Percentiles rank a stretch among this genome's conserved stretches.
Conservation (phyloP, 192 early-diverging fungal species). For the Entrophospora sp. region DNA sequence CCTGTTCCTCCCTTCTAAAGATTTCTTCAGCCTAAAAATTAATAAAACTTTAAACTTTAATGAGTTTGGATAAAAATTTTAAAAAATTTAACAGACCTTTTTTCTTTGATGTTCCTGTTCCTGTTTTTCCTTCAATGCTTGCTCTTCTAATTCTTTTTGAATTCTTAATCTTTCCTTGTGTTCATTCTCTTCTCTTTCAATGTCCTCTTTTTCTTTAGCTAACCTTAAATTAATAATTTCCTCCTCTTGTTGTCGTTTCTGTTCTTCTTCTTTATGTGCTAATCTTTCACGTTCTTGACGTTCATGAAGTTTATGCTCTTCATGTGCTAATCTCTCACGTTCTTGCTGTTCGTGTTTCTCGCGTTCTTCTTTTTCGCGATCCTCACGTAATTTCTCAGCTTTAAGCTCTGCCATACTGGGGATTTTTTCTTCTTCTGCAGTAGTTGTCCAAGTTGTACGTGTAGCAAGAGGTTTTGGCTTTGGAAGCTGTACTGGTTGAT, state of each 20-base stretch:
- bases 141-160: conserved; percentile 31
- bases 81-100: conserved; percentile 6
- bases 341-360: conserved; percentile 28
- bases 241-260: conserved; percentile 21
- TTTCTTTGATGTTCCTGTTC: conserved; percentile 23
- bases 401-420: conserved; percentile 21
- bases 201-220: conserved; percentile 1
- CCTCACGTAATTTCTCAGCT: conserved; percentile 27
- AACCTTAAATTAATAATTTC: no score
- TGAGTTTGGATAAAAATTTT: no score
- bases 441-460: conserved; percentile 19
- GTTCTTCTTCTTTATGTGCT: conserved; percentile 30
- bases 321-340: conserved; percentile 29
- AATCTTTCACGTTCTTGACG: conserved; percentile 27
- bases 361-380: conserved; percentile 23
- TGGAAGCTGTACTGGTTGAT: conserved; percentile 29
- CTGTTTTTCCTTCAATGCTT: conserved; percentile 21
- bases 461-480: conserved; percentile 25
- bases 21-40: no score
- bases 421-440: conserved; percentile 15
- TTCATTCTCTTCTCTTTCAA: conserved; percentile 23
- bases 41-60: no score
- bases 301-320: conserved; percentile 21
- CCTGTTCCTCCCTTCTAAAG: no score
- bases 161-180: conserved; percentile 23